Conservation (phyloP, 2,329 filamentous ascomycete species). For the Rutstroemia sp. region DNA sequence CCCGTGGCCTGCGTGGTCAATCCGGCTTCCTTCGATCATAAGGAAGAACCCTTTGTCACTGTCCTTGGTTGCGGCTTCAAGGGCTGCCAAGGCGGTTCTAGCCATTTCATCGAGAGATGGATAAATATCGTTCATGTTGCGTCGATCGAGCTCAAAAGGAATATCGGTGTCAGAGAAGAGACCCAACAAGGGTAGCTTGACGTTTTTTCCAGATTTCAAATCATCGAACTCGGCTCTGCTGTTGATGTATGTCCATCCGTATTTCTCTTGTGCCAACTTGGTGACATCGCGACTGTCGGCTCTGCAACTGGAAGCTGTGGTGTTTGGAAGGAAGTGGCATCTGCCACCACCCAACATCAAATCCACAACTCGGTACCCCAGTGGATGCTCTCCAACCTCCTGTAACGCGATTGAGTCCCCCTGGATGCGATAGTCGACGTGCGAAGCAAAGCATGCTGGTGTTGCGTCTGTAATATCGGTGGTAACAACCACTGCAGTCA, state of each 20-base stretch:
- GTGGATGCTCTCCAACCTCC: slow-evolving; percentile 78
- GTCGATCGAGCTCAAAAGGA: slow-evolving; percentile 88
- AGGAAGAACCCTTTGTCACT: slow-evolving; percentile 94
- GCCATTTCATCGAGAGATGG: slow-evolving; percentile 92
- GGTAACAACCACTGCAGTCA: slow-evolving; percentile 66
- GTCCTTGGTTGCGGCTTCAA: slow-evolving; percentile 73
- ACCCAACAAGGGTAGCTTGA: slow-evolving; percentile 68
- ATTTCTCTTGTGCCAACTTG: slow-evolving; percentile 62
- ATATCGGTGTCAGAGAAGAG: slow-evolving; percentile 79
- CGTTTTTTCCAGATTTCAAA: slow-evolving; percentile 57
- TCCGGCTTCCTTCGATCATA: slow-evolving; percentile 95
- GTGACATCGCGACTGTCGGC: slow-evolving; percentile 70
- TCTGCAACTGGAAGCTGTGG: slow-evolving; percentile 73
- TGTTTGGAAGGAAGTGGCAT: slow-evolving; percentile 87
- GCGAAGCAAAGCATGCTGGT: slow-evolving; percentile 87
- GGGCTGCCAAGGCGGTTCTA: slow-evolving; percentile 66
- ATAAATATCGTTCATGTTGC: slow-evolving; percentile 69
- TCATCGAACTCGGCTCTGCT: slow-evolving; percentile 68
- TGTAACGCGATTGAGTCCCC: slow-evolving; percentile 90
- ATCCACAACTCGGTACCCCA: slow-evolving; percentile 80
- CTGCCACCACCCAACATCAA: slow-evolving; percentile 87
- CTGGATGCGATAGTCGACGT: slow-evolving; percentile 71
- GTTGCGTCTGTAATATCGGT: slow-evolving; percentile 94
- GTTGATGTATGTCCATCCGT: slow-evolving; percentile 73
- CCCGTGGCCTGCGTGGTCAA: slow-evolving; percentile 87